Evolutionary conservation across 352 stramenopile genomes (phyloP).

Genomic region (Pythium periplocum): DNA sequence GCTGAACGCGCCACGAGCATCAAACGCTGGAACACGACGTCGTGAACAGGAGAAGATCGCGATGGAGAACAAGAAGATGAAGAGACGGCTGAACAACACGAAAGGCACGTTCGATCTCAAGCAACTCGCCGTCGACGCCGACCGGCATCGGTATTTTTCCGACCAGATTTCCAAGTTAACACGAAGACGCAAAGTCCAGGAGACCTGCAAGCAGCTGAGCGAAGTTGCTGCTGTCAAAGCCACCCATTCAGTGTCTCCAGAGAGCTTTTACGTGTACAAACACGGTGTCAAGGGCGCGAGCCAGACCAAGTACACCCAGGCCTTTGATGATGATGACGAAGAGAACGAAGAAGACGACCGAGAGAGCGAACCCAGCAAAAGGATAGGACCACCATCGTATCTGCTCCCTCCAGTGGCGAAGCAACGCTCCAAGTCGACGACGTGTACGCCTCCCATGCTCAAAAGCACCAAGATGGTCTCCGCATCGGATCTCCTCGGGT

Average conservation of each 20-base stretch:
- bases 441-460: constrained; percentile 27
- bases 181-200: constrained; percentile 32
- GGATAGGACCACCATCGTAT: neutral
- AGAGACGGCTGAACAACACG: constrained; percentile 26
- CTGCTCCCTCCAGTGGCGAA: neutral
- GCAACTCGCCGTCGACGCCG: constrained; percentile 38
- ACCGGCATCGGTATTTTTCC: constrained; percentile 37
- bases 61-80: constrained; percentile 43
- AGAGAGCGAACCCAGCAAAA: constrained; percentile 1
- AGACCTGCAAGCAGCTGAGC: constrained; percentile 24
- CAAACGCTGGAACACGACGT: constrained; percentile 26
- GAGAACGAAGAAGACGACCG: neutral
- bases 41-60: constrained; percentile 42
- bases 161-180: constrained; percentile 55
- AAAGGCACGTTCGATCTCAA: constrained; percentile 44
- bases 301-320: too few relatives aligned
- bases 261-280: constrained; percentile 16
- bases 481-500: constrained; percentile 28
- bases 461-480: constrained; percentile 40
- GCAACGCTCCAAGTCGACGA: neutral
- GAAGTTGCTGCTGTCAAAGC: constrained; percentile 6
- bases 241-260: neutral
- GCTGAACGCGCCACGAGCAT: constrained; percentile 26
- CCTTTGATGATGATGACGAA: neutral
- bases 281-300: neutral